phyloP scores from a whole-genome alignment of 2,329 filamentous ascomycete genomes.

The Bipolaris zeicola region DNA sequence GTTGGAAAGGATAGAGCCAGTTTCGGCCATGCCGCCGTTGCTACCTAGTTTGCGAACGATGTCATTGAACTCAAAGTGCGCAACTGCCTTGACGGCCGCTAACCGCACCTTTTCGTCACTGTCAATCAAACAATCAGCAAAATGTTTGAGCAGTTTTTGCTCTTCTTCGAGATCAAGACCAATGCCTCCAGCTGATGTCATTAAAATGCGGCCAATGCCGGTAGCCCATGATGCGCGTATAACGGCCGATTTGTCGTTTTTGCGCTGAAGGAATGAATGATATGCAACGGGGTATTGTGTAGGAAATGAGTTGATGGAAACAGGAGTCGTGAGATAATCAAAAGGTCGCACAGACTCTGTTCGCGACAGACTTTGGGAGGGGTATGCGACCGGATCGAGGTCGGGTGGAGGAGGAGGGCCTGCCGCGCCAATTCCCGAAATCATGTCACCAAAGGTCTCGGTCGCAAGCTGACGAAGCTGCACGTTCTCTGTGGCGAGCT shows the following conservation, averaged over 20 bases:
- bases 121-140: slow-evolving; percentile 83
- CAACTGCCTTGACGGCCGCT: slow-evolving; percentile 84
- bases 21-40: slow-evolving; percentile 73
- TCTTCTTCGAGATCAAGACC: slow-evolving; percentile 86
- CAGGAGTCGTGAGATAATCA: slow-evolving; percentile 76
- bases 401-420: slow-evolving; percentile 75
- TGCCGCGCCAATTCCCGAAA: slow-evolving; percentile 89
- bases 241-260: slow-evolving; percentile 81
- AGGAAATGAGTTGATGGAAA: slow-evolving; percentile 87
- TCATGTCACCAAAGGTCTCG: slow-evolving; percentile 93
- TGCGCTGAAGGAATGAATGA: slow-evolving; percentile 80
- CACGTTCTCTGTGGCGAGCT: slow-evolving; percentile 87
- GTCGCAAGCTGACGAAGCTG: slow-evolving; percentile 86
- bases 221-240: slow-evolving; percentile 88
- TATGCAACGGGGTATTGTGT: slow-evolving; percentile 81
- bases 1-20: slow-evolving; percentile 78
- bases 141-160: slow-evolving; percentile 70
- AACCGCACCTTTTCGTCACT: slow-evolving; percentile 89
- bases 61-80: slow-evolving; percentile 78
- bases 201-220: slow-evolving; percentile 80
- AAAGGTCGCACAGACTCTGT: slow-evolving; percentile 45
- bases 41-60: slow-evolving; percentile 81
- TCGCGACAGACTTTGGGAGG: slow-evolving; percentile 66
- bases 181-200: slow-evolving; percentile 89
- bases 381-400: slow-evolving; percentile 83